These are phyloP conservation scores for Mycena indigotica DNA, from an alignment of 768 basidiomycete genomes.

Conservation along the genomic window DNA sequence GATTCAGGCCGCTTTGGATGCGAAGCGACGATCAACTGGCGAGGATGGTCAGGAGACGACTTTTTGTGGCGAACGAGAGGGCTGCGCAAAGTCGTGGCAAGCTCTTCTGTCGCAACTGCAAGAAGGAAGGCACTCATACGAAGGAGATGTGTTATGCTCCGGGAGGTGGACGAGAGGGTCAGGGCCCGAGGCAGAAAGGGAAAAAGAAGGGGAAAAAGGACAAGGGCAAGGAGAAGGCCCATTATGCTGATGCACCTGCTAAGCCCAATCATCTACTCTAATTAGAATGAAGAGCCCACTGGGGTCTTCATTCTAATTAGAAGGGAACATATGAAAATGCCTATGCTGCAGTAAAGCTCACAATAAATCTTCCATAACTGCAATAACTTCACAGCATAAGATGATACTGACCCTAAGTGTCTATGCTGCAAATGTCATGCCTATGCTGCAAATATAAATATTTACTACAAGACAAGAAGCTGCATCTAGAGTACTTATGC, in stretches of 20 bases:
- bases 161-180: conserved; percentile 6
- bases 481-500: no score
- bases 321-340: no score
- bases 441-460: no score
- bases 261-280: no score
- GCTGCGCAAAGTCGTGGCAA: not conserved
- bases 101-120: conserved; percentile 12
- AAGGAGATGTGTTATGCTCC: conserved; percentile 5
- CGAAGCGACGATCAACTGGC: not conserved
- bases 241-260: conserved; percentile 7
- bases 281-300: no score
- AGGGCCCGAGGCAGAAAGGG: conserved; percentile 1
- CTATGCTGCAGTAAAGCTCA: no score
- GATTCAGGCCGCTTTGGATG: conserved; percentile 3
- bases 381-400: no score
- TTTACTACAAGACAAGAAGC: no score
- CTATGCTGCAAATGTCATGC: no score
- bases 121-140: conserved; percentile 6
- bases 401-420: no score
- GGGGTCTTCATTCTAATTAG: no score
- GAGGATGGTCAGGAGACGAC: not conserved
- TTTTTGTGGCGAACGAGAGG: conserved; percentile 9
- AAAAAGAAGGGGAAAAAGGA: conserved; percentile 3
- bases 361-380: no score
- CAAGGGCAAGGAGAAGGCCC: conserved; percentile 23